Base-by-base conservation (phyloP, 345 rosid species). In the Salix arbutifolia region DNA sequence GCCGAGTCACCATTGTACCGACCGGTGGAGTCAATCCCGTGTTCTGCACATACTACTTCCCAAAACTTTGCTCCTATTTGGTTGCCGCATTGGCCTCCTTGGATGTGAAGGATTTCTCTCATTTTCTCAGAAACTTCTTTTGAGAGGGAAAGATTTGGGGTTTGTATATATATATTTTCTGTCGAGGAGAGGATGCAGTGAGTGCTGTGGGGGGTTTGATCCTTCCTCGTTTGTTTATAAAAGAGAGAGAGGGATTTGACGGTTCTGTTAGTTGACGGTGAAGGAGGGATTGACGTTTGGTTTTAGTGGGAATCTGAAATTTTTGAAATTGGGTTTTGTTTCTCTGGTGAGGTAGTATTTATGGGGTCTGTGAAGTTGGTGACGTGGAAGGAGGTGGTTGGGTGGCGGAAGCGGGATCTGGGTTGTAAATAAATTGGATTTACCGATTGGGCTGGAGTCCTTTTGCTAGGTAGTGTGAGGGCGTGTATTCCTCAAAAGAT, bases 21-120 rank as follows among this genome's bases (percentile, higher is more conserved):
- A 42, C 96, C 93, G n/a, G 96, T 91, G 4, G 96, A 86, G 79
- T 91, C 96, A 72, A 91, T 89, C 30, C 96, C 96, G 52, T 91
- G 96, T 78, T 91, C 96, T 5, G 89, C 86, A n/a, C 95, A 91
- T 1, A 91, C 89, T 19, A 91, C 95, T 79, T 91, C 95, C 95
- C 95, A 91, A 85, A 91, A 91, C 76, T 91, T 91, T 16, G 95
- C 89, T 56, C 95, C 95, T 12, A 91, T 91, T 76, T 91, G 95
- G 88, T 91, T 91, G 23, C 95, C 93, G 66, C 95, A 91, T 38
- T 91, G 95, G 33, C 95, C 93, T 18, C 89, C 93, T 78, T 91
- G 95, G 42, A 91, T 84, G 79, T 91, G 95, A 74, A 91, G 91
- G 80, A 91, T 91, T 79, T 91, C 93, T 50, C 96, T 89, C 93